These are phyloP conservation scores for Syzygium aqueum DNA, from an alignment of 345 rosid genomes.

Conservation along the genomic window DNA sequence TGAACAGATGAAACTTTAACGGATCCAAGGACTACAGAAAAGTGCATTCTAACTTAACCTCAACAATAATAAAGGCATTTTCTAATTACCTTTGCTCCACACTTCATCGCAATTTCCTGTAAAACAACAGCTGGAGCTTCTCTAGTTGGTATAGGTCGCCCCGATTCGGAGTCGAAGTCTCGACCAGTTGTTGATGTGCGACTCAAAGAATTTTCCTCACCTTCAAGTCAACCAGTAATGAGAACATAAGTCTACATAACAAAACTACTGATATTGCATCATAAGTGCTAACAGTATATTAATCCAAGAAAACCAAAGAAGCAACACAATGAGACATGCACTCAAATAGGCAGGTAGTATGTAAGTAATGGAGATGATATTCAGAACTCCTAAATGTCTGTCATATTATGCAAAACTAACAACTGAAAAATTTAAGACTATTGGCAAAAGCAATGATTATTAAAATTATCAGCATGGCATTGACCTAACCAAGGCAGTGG, in stretches of 20 bases:
- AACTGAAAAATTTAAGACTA: background rate
- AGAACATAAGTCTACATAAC: background rate
- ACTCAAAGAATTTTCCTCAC: conserved; percentile 46
- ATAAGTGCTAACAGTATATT: background rate
- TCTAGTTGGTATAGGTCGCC: conserved; percentile 38
- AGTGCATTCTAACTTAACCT: background rate
- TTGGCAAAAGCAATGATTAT: background rate
- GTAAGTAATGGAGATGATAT: background rate
- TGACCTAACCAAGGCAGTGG: background rate
- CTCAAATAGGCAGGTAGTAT: background rate
- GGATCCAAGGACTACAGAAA: background rate
- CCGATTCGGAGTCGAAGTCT: conserved; percentile 58
- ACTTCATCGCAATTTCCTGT: conserved; percentile 72
- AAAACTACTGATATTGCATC: background rate
- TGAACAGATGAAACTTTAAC: background rate
- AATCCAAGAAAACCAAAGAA: background rate
- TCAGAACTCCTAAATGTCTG: background rate
- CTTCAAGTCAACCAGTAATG: conserved; percentile 25
- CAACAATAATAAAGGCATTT: background rate
- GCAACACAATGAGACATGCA: background rate
- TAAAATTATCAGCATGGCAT: background rate
- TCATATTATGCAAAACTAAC: background rate
- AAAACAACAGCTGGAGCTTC: conserved; percentile 54
- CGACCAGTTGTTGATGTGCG: conserved; percentile 52
- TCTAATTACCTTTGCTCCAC: conserved; percentile 71